Conservation (phyloP, 352 stramenopile genomes). For the Blastocystis sp. region DNA sequence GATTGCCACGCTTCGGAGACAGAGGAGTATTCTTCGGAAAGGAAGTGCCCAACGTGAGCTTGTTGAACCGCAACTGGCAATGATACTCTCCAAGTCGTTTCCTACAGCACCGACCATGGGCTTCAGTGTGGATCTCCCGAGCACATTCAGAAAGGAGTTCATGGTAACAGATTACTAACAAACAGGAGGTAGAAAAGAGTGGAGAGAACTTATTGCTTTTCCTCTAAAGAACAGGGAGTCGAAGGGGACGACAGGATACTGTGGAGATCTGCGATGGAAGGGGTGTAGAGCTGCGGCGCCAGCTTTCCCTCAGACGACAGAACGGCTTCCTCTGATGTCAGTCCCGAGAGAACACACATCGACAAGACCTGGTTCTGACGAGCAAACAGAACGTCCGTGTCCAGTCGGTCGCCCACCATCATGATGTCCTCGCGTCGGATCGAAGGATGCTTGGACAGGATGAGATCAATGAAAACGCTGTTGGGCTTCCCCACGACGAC, state of each 20-base stretch:
- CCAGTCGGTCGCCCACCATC: conserved; percentile 40
- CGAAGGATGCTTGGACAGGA: neutral
- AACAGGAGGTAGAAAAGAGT: neutral
- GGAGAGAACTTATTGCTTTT: no score
- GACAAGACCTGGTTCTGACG: neutral
- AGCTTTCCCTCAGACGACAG: neutral
- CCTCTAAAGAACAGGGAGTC: no score
- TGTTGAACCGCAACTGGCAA: conserved; percentile 39
- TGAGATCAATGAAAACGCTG: conserved; percentile 22
- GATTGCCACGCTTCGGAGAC: conserved; percentile 47
- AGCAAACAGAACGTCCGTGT: conserved; percentile 29
- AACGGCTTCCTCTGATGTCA: neutral
- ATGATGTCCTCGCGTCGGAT: neutral
- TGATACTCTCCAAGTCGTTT: neutral
- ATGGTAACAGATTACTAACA: neutral
- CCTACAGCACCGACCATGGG: conserved; percentile 33
- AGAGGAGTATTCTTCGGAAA: conserved; percentile 46
- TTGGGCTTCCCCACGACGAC: conserved; percentile 18
- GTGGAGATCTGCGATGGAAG: neutral
- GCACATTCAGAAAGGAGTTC: neutral
- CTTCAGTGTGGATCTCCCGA: neutral
- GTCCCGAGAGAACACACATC: conserved; percentile 6
- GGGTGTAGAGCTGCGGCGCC: neutral
- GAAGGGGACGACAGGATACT: neutral
- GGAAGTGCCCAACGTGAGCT: conserved; percentile 29